Percentiles rank a stretch among this genome's conserved stretches.
These are phyloP conservation scores for Anisogramma anomala DNA, from an alignment of 2,329 filamentous ascomycete genomes.

Conservation along the genomic window DNA sequence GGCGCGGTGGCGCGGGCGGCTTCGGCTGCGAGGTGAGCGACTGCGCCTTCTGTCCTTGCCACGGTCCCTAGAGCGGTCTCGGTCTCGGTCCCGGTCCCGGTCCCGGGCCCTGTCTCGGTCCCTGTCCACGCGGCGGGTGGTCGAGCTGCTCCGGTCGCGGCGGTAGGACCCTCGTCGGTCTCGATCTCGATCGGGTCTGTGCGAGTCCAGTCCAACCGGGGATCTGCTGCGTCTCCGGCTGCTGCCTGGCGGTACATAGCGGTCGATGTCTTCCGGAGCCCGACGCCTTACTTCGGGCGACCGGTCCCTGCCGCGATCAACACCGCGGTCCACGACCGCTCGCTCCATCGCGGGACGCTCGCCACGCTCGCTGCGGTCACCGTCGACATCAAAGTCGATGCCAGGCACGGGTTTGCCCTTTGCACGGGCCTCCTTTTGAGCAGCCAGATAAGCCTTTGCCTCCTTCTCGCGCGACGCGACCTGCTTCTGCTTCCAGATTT, in stretches of 20 bases:
- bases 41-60: conserved; percentile 15
- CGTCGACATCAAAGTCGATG: conserved; percentile 40
- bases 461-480: conserved; percentile 51
- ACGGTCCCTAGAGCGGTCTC: conserved; percentile 10
- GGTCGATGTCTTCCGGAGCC: conserved; percentile 32
- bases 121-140: conserved; percentile 2
- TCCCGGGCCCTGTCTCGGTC: conserved; percentile 23
- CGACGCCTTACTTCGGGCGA: conserved; percentile 31
- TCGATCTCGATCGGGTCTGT: conserved; percentile 7
- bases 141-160: neutral
- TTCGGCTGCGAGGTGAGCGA: conserved; percentile 20
- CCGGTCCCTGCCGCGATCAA: conserved; percentile 14
- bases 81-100: conserved; percentile 22
- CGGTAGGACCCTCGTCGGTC: conserved; percentile 21
- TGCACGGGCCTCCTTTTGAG: conserved; percentile 47
- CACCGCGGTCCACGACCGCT: conserved; percentile 15
- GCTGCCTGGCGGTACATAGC: conserved; percentile 35
- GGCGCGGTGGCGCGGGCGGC: conserved; percentile 21
- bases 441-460: conserved; percentile 52
- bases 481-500: conserved; percentile 49
- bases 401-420: conserved; percentile 48
- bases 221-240: conserved; percentile 19
- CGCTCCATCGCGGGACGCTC: no score
- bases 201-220: conserved; percentile 17
- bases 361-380: conserved; percentile 23